Percentiles rank a stretch among this genome's conserved stretches.
Conservation (phyloP, 495 filamentous ascomycete genomes). For the Aspergillus nanangensis region DNA sequence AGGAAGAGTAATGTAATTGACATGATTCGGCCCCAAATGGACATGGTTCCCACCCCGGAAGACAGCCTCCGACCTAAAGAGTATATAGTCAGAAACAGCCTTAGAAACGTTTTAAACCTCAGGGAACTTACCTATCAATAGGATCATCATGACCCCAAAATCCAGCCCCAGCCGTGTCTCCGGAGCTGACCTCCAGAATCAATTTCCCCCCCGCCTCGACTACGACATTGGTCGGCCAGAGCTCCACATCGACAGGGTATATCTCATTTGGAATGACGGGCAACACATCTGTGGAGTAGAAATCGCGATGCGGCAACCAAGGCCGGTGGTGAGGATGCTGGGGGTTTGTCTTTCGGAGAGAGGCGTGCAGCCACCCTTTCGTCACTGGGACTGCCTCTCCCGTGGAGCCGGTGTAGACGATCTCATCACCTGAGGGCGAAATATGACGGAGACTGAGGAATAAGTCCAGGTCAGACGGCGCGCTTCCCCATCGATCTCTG, state of each 20-base stretch:
- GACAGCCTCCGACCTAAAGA: too few species aligned
- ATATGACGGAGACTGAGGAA: slow-evolving; percentile 56
- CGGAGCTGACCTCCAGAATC: background rate
- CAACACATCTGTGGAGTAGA: slow-evolving; percentile 45
- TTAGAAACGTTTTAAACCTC: too few species aligned
- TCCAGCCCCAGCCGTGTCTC: background rate
- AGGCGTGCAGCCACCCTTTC: slow-evolving; percentile 27
- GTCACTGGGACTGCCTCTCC: slow-evolving; percentile 31
- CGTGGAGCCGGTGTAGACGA: slow-evolving; percentile 54
- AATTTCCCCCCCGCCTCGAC: slow-evolving; percentile 35
- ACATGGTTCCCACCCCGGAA: too few species aligned
- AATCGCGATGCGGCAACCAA: slow-evolving; percentile 51
- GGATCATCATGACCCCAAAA: slow-evolving; percentile 1
- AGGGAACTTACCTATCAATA: too few species aligned
- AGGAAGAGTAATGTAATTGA: too few species aligned
- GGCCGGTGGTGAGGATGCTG: slow-evolving; percentile 20
- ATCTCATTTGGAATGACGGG: slow-evolving; percentile 42
- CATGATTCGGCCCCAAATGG: too few species aligned
- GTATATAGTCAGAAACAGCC: too few species aligned
- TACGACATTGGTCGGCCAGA: slow-evolving; percentile 63
- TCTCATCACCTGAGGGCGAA: slow-evolving; percentile 41
- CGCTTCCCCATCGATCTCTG: background rate
- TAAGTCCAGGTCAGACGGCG: slow-evolving; percentile 48
- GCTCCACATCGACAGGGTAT: slow-evolving; percentile 53
- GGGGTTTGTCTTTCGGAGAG: slow-evolving; percentile 2